Percentiles rank a stretch among this genome's conserved stretches.
Conservation (phyloP, 2,329 filamentous ascomycete species). For the Curvularia sp. region DNA sequence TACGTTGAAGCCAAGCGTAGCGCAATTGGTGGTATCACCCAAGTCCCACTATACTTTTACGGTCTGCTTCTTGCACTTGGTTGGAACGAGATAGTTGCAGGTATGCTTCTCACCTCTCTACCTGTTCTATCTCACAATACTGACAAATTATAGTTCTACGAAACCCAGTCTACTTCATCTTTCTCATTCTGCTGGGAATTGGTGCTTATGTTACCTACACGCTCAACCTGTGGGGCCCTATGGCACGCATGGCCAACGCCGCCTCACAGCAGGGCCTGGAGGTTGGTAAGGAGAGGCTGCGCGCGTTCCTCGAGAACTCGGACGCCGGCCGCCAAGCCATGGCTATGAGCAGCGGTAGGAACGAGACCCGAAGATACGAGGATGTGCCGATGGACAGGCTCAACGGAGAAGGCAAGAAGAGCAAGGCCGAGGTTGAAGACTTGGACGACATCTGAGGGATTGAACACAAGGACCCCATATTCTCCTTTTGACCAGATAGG, state of each 20-base stretch:
- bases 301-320: conserved; percentile 88
- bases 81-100: conserved; percentile 98
- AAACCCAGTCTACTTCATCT: conserved; percentile 91
- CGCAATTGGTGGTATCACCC: conserved; percentile 92
- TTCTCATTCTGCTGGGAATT: conserved; percentile 77
- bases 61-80: conserved; percentile 85
- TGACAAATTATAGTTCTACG: conserved; percentile 72
- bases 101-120: conserved; percentile 62
- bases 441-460: conserved; percentile 46
- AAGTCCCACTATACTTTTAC: conserved; percentile 95
- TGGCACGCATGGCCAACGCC: conserved; percentile 92
- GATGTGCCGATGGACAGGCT: conserved; percentile 49
- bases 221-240: conserved; percentile 93
- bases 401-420: conserved; percentile 54
- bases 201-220: conserved; percentile 90
- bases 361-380: conserved; percentile 27
- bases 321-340: conserved; percentile 85
- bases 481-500: conserved; percentile 2
- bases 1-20: conserved; percentile 98
- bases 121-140: neutral
- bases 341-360: conserved; percentile 62
- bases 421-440: conserved; percentile 40
- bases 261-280: conserved; percentile 85
- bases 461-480: neutral
- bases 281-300: conserved; percentile 87